Evolutionary conservation across 1,284 basidiomycete genomes (phyloP), one percentile per base, ranked within the genome.

Genomic region (Erythrobasidium hasegawianum): DNA sequence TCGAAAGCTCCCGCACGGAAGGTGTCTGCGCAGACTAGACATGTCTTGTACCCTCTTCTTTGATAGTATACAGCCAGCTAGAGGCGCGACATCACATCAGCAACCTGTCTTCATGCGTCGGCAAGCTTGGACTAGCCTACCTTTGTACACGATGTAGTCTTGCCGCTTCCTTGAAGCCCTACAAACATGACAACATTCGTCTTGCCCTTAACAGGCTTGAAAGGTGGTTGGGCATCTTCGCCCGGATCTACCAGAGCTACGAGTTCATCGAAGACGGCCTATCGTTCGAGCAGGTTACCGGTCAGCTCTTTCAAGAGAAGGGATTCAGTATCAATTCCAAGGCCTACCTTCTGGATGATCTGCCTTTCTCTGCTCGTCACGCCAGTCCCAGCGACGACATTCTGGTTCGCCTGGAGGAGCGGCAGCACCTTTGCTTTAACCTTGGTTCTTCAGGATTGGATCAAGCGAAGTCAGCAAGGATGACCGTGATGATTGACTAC

Each of bases 1-100:
- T 99, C 96, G 78, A 99, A 99, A 49, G 96, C 96, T 71, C 96
- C 96, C 4, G 96, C 96, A 80, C 96, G 90, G 83, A 98, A 99
- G 1, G 96, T 99, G 79, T 99, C 96, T 26, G 96, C 96, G 75
- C 96, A 99, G 73, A 99, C 96, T 56, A 99, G 91, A 72, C 88
- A 92, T n/a, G 93, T 90, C 77, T 94, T 93, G 84, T 97, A 92
- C 2, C 96, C 96, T 71, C 94, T 87, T 75, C 92, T 89, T 78
- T 96, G 92, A 79, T 97, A 98, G 80, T 98, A 89, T 0, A 97
- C 93, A 0, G 96, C 96, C 39, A 97, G 85, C 78, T 80, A 62
- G 41, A 24, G 27, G 52, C 52, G 14, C 38, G 11, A 18, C 14
- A 3, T 24, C 5, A 53, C 27, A 26, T 45, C 27, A 27, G 56